Conservation (phyloP, 306 rosid genomes). For the Leucaena leucocephala region DNA sequence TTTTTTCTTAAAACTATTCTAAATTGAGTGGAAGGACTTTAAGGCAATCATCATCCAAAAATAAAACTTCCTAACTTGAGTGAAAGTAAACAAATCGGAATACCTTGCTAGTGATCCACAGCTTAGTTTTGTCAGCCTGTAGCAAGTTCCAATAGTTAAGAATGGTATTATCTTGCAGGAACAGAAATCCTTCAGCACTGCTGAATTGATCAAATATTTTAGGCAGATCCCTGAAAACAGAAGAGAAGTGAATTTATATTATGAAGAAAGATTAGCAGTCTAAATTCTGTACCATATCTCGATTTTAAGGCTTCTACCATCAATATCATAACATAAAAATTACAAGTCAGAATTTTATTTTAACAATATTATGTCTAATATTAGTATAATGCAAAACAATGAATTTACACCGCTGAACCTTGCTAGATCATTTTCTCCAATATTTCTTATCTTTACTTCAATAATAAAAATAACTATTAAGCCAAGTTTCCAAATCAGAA, state of each 20-base stretch:
- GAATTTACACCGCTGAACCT: background rate
- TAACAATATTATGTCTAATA: background rate
- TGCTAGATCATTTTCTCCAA: background rate
- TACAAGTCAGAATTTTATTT: background rate
- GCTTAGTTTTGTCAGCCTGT: conserved; percentile 83
- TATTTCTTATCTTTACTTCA: conserved; percentile 6
- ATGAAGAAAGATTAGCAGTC: conserved; percentile 31
- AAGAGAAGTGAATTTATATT: conserved; percentile 32
- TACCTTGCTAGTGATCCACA: conserved; percentile 94
- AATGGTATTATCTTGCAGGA: conserved; percentile 84
- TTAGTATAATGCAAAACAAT: background rate
- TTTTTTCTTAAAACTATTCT: background rate
- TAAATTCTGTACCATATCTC: conserved; percentile 10
- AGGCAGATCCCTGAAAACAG: conserved; percentile 78
- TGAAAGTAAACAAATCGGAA: conserved; percentile 29
- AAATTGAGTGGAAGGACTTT: background rate
- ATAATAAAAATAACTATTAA: background rate
- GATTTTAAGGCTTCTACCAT: background rate
- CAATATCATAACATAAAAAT: background rate
- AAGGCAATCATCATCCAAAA: background rate
- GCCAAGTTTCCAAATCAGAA: background rate
- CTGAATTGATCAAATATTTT: conserved; percentile 73
- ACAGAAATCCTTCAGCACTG: conserved; percentile 89
- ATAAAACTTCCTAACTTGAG: background rate
- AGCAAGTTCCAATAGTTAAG: conserved; percentile 96